Evolutionary conservation across 257 asterid species (phyloP), one percentile per base, ranked within the genome.

Genomic region (Penstemon newberryi): DNA sequence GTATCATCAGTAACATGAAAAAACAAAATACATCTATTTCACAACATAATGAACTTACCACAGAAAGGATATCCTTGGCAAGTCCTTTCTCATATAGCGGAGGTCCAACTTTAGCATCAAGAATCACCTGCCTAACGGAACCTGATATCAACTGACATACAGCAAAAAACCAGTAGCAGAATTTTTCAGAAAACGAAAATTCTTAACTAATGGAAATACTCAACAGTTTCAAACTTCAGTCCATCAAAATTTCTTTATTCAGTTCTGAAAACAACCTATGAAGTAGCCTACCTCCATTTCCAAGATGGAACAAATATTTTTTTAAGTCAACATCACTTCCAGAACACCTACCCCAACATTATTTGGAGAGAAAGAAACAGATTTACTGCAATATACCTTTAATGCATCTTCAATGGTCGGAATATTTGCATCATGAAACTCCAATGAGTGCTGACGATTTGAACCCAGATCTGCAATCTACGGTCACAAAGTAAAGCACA

Each of bases 81-180:
- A 93, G 84, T 65, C 87, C 92, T 69, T 78, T 85, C 83, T 90
- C 99, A 61, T 78, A 83, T 44, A 75, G 81, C 9, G 96, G 97
- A 51, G 97, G 95, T 18, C 97, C 96, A 77, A 93, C 95, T 82
- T 93, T 93, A 75, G 90, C 89, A 76, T 93, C 99, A 40, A 93
- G 86, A 79, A 93, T 90, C 71, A 93, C 94, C 78, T 65, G 88
- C 66, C 77, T 81, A 57, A 90, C 95, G 39, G 97, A 87, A 64
- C 91, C 88, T 72, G 96, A 84, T 70, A 88, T 75, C 65, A 87
- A 72, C 99, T 93, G 79, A 63, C 47, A 65, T 75, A 84, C 47
- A 68, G 73, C 8, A 61, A 15, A 52, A 76, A 44, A 66, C 41
- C 59, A 78, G 80, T 61, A 52, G 11, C 36, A 37, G 67, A 73